phyloP scores from a whole-genome alignment of 257 asterid species.

The Penstemon barbatus region DNA sequence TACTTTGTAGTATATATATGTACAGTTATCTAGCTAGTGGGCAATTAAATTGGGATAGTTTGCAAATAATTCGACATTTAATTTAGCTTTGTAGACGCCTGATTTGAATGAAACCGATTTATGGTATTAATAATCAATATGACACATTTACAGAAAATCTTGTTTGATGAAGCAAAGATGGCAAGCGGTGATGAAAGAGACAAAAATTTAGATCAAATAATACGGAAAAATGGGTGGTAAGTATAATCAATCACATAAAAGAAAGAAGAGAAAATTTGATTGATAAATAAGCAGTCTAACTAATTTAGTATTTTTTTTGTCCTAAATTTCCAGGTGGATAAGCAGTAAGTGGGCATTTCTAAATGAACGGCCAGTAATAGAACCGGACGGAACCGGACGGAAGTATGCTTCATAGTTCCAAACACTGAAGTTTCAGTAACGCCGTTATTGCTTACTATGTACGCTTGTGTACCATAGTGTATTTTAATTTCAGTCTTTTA shows the following conservation, averaged over 20 bases:
- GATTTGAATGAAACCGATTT: no score
- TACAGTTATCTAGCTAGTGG: background rate
- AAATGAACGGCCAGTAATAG: slow-evolving; percentile 75
- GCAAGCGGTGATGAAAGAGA: slow-evolving; percentile 29
- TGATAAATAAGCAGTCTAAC: no score
- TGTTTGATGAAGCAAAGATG: slow-evolving; percentile 38
- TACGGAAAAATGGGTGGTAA: slow-evolving; percentile 75
- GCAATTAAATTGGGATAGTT: no score
- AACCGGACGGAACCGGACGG: slow-evolving; percentile 37
- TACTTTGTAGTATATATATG: background rate
- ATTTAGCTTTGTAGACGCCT: no score
- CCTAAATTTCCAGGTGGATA: slow-evolving; percentile 59
- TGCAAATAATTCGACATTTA: no score
- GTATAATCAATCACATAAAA: background rate
- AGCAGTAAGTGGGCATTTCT: slow-evolving; percentile 80
- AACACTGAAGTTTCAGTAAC: slow-evolving; percentile 10
- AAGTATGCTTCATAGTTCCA: slow-evolving; percentile 59
- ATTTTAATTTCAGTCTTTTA: background rate
- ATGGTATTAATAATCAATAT: background rate
- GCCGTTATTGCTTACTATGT: background rate
- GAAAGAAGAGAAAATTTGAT: no score
- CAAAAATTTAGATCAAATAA: slow-evolving; percentile 43
- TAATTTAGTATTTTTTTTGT: no score
- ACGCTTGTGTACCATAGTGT: background rate
- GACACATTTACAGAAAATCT: slow-evolving; percentile 30